Evolutionary conservation across 2,329 filamentous ascomycete genomes (phyloP), one percentile per base, ranked within the genome.

Genomic region (Phaeosphaeria sp.): DNA sequence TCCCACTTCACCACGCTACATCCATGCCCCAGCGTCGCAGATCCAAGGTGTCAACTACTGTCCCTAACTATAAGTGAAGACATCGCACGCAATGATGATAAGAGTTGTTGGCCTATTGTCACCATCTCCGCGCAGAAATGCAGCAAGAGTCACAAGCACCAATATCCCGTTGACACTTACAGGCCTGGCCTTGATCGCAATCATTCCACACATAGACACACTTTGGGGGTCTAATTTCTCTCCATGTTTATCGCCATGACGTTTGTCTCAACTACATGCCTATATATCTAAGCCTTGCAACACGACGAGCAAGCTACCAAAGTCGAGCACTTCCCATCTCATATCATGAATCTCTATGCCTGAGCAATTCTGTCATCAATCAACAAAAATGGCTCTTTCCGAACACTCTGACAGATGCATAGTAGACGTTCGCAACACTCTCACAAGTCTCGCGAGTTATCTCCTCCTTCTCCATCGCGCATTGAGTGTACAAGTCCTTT

Each of bases 401-500:
- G 36, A 36, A 20, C 15, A 52, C 21, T 27, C 50, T 52, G 50
- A 46, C 20, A 27, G 48, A 33, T 20, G 18, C 30, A 36, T 42
- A 24, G 33, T 45, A 74, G 52, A 22, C 18, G 18, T 44, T 33
- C 15, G 42, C 42, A 1, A 22, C 21, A 9, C 18, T 44, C 11
- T 44, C 42, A 15, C 42, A 40, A 1, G 48, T 62, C 48, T 67
- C 60, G 49, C 75, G 77, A 21, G 48, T 43, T 33, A 43, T 39
- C n/a, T 57, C 51, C 0, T 55, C 55, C 0, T 51, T 55, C 47
- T 74, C 59, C 8, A 51, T 69, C 2, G 51, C 57, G 52, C 77
- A 79, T 55, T 73, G 62, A 2, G 64, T 59, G 21, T 72, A 68
- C 67, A 80, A 57, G 55, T 77, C 51, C 3, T 43, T 27, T 11